Conservation (phyloP, 148 eudicot species). For the Rhododendron vialii region DNA sequence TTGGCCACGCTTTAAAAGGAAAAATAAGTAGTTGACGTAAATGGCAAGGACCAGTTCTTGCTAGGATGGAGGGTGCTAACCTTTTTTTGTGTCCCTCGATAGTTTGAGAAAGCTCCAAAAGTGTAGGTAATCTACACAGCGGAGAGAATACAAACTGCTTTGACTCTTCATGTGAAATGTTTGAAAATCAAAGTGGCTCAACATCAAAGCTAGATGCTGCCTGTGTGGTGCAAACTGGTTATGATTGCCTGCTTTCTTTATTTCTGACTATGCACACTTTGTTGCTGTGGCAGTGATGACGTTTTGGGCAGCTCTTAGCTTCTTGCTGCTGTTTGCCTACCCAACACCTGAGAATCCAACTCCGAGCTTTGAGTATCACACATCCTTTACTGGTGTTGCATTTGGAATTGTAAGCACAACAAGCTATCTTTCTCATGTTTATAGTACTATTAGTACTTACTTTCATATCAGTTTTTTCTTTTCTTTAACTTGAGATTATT, state of each 20-base stretch:
- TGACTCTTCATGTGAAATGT: too few relatives aligned
- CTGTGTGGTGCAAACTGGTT: not conserved
- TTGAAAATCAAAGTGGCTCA: too few relatives aligned
- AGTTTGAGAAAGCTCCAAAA: not conserved
- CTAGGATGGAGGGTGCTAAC: not conserved
- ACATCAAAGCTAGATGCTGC: not conserved
- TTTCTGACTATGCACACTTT: slow-evolving; percentile 1
- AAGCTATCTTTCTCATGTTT: not conserved
- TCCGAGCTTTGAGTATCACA: slow-evolving; percentile 89
- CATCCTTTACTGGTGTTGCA: slow-evolving; percentile 87
- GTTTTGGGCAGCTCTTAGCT: slow-evolving; percentile 89
- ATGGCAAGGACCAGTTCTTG: not conserved
- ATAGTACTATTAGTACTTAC: not conserved
- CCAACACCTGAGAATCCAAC: slow-evolving; percentile 93
- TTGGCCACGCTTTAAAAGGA: not conserved
- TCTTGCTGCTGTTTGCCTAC: slow-evolving; percentile 83
- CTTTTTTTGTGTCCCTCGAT: not conserved
- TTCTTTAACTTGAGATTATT: not conserved
- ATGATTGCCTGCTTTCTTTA: not conserved
- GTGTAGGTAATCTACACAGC: too few relatives aligned
- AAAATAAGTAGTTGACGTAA: not conserved
- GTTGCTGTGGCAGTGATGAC: slow-evolving; percentile 58
- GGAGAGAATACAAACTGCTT: too few relatives aligned
- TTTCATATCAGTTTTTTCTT: not conserved
- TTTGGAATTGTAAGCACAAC: slow-evolving; percentile 84